Percentiles rank a stretch among this genome's conserved stretches.
Evolutionary conservation across 2,329 filamentous ascomycete genomes (phyloP).

Genomic region (Aspergillus ruber): DNA sequence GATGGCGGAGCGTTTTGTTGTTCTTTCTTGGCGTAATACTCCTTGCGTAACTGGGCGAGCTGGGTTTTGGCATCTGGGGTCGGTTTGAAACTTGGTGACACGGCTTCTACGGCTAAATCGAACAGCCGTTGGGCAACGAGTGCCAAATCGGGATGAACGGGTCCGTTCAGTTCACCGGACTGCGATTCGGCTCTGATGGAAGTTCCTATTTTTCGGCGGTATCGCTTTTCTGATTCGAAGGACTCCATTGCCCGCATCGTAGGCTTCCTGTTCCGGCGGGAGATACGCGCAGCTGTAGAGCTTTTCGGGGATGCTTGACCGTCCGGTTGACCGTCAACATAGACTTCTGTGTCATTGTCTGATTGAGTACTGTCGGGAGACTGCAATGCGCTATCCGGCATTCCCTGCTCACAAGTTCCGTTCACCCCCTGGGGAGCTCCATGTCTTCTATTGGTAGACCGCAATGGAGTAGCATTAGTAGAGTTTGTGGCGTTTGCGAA

Average conservation of each 20-base stretch:
- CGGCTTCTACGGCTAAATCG: conserved; percentile 11
- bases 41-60: conserved; percentile 10
- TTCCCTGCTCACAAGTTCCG: not conserved
- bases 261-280: conserved; percentile 15
- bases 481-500: not conserved
- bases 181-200: conserved; percentile 7
- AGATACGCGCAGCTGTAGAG: conserved; percentile 10
- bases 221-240: conserved; percentile 13
- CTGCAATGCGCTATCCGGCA: not conserved
- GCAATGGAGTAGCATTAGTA: conserved; percentile 1
- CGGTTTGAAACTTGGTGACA: conserved; percentile 9
- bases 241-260: conserved; percentile 16
- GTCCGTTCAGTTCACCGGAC: not conserved
- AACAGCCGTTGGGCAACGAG: conserved; percentile 9
- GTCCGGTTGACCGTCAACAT: conserved; percentile 15
- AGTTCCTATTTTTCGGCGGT: conserved; percentile 8
- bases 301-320: conserved; percentile 13
- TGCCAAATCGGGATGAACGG: conserved; percentile 2
- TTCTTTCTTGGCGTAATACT: conserved; percentile 4
- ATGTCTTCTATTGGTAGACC: not conserved
- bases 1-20: conserved; percentile 2
- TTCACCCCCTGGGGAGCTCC: not conserved
- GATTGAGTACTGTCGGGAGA: conserved; percentile 6
- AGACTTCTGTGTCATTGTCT: conserved; percentile 16
- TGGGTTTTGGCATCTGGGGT: conserved; percentile 8